Percentiles rank a stretch among this genome's conserved stretches.
Evolutionary conservation across 2,329 filamentous ascomycete species (phyloP).

Genomic region (Penicillium sp.): DNA sequence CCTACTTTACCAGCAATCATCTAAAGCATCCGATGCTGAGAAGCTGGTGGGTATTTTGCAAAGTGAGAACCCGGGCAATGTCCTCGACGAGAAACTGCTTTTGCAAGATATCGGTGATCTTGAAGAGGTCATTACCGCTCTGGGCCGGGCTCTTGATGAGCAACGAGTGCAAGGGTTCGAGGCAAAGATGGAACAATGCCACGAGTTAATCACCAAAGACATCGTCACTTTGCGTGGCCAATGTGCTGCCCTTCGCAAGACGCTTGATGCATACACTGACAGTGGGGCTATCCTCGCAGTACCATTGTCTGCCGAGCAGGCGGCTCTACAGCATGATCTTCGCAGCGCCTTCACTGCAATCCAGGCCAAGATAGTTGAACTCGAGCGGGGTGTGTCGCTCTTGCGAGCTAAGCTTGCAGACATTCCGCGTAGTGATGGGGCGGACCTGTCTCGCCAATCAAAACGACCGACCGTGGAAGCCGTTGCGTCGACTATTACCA

Average conservation of each 20-base stretch:
- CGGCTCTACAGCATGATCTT: constrained; percentile 75
- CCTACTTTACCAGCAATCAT: constrained; percentile 44
- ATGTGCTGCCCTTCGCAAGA: constrained; percentile 69
- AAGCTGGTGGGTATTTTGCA: constrained; percentile 40
- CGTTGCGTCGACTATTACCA: constrained; percentile 81
- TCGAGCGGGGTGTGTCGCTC: constrained; percentile 72
- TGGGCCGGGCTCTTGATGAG: constrained; percentile 60
- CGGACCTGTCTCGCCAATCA: constrained; percentile 21
- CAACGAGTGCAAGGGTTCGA: constrained; percentile 64
- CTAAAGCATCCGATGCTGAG: constrained; percentile 48
- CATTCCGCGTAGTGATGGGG: constrained; percentile 47
- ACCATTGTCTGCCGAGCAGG: constrained; percentile 77
- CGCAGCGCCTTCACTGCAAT: constrained; percentile 69
- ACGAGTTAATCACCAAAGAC: constrained; percentile 61
- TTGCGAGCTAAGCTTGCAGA: constrained; percentile 72
- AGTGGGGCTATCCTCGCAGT: constrained; percentile 62
- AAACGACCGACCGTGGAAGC: constrained; percentile 80
- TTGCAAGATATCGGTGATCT: constrained; percentile 70
- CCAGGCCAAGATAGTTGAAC: constrained; percentile 66
- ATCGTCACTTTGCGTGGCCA: constrained; percentile 66
- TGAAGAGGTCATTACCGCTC: constrained; percentile 56
- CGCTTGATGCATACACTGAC: constrained; percentile 65
- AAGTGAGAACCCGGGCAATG: constrained; percentile 54
- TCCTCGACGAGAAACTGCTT: constrained; percentile 68
- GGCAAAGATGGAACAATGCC: constrained; percentile 62